Evolutionary conservation across 345 rosid genomes (phyloP).

Genomic region (Eucalyptus pauciflora): DNA sequence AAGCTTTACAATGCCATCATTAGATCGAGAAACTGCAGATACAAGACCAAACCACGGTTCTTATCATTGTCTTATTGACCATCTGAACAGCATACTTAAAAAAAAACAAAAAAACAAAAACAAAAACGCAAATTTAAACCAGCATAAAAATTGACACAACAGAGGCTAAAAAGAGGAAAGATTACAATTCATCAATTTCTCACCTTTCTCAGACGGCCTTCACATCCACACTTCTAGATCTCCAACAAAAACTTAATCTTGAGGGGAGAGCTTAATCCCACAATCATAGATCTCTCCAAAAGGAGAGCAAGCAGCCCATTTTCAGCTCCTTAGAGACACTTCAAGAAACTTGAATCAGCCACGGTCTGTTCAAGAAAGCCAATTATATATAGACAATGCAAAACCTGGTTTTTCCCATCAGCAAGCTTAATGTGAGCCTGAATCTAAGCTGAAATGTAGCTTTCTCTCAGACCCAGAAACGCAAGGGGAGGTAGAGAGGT

Average conservation of each 20-base stretch:
- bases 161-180: not conserved
- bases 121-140: not conserved
- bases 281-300: not conserved
- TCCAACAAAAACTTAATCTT: not conserved
- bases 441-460: slow-evolving; percentile 71
- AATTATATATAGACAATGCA: not conserved
- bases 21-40: not conserved
- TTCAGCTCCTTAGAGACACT: slow-evolving; percentile 2
- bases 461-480: slow-evolving; percentile 38
- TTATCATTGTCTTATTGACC: not conserved
- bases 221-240: slow-evolving; percentile 22
- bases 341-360: slow-evolving; percentile 12
- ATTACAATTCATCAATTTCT: not conserved
- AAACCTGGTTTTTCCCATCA: slow-evolving; percentile 3
- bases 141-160: not conserved
- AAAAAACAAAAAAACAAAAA: no score
- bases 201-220: not conserved
- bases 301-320: slow-evolving; percentile 11
- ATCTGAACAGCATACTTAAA: not conserved
- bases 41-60: not conserved
- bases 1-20: not conserved
- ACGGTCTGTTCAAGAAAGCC: not conserved
- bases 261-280: not conserved
- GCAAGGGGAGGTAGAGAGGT: slow-evolving; percentile 1
- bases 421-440: slow-evolving; percentile 2